These are phyloP conservation scores for Ephemerocybe angulata DNA, from an alignment of 768 basidiomycete species.

Conservation along the genomic window DNA sequence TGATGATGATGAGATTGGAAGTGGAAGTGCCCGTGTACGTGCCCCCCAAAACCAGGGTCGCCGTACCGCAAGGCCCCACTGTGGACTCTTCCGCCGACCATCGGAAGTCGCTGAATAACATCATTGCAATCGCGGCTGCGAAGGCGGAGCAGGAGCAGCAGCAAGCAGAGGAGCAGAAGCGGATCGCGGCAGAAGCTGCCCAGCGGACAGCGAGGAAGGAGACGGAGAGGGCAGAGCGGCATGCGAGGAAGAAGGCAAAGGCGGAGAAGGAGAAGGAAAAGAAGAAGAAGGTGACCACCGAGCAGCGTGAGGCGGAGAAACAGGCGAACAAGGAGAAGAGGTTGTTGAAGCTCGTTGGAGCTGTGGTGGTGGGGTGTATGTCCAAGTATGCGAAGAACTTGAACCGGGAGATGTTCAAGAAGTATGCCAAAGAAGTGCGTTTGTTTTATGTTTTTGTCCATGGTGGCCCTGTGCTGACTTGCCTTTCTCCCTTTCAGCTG, in stretches of 20 bases:
- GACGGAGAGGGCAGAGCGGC: constrained; percentile 27
- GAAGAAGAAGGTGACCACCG: constrained; percentile 24
- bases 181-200: constrained; percentile 17
- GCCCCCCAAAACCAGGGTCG: too few relatives aligned
- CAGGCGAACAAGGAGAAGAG: constrained; percentile 78
- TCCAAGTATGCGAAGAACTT: constrained; percentile 79
- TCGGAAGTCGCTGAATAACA: constrained; percentile 21
- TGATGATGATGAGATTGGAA: too few relatives aligned
- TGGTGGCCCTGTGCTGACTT: background rate
- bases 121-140: constrained; percentile 31
- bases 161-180: constrained; percentile 17
- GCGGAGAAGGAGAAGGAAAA: constrained; percentile 36
- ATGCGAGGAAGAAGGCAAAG: constrained; percentile 33
- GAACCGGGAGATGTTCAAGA: constrained; percentile 84
- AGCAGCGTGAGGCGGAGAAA: constrained; percentile 42
- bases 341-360: constrained; percentile 77
- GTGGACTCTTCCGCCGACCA: constrained; percentile 34
- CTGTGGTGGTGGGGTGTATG: constrained; percentile 90
- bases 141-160: constrained; percentile 28
- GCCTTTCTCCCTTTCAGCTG: constrained; percentile 52
- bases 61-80: too few relatives aligned
- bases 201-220: constrained; percentile 28
- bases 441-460: background rate
- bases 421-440: constrained; percentile 88
- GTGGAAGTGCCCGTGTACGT: too few relatives aligned